These are phyloP conservation scores for Ophiorrhiza pumila DNA, from an alignment of 257 asterid genomes.

Conservation along the genomic window DNA sequence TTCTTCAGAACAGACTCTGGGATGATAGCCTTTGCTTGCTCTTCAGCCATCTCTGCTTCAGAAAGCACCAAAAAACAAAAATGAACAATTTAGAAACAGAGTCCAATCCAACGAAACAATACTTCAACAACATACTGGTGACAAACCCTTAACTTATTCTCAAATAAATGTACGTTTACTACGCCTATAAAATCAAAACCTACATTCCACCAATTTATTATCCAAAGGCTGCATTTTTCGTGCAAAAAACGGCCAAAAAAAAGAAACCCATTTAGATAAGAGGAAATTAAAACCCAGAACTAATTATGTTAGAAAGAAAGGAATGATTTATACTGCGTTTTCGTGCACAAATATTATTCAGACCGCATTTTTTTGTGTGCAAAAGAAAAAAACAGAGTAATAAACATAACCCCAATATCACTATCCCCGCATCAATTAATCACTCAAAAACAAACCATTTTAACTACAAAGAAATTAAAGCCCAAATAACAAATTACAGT, in stretches of 20 bases:
- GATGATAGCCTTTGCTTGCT: conserved; percentile 24
- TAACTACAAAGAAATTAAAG: neutral
- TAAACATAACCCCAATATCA: neutral
- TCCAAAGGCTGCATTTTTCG: neutral
- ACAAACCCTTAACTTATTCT: neutral
- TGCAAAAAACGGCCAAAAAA: neutral
- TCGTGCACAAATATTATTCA: too few species aligned
- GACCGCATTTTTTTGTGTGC: too few species aligned
- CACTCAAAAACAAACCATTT: neutral
- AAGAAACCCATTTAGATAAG: too few species aligned
- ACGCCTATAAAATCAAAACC: neutral
- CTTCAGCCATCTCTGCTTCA: conserved; percentile 21
- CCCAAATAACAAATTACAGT: neutral
- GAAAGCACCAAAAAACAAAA: neutral
- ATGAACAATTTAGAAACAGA: neutral
- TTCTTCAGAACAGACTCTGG: conserved; percentile 72
- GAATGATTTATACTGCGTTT: too few species aligned
- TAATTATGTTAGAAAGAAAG: too few species aligned
- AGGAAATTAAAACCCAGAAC: too few species aligned
- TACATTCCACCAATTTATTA: neutral
- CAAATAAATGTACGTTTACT: neutral
- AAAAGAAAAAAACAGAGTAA: too few species aligned
- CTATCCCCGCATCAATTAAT: neutral
- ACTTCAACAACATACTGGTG: neutral
- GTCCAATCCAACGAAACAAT: neutral